Conservation (phyloP, 345 rosid genomes). For the Hevea brasiliensis region DNA sequence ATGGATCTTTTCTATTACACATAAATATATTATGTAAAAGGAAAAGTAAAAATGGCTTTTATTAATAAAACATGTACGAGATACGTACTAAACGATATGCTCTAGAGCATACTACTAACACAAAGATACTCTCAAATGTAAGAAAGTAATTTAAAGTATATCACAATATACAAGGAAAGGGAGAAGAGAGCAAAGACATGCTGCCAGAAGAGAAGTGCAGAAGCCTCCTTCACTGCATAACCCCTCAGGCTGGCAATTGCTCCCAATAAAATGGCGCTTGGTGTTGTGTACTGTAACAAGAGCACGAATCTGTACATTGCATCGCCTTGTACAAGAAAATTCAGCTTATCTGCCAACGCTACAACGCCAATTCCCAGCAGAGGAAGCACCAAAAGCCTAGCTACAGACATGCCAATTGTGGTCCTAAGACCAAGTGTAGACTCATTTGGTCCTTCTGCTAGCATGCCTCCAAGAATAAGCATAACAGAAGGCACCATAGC, state of each 20-base stretch:
- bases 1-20: too few relatives aligned
- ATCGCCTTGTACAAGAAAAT: slow-evolving; percentile 55
- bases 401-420: slow-evolving; percentile 63
- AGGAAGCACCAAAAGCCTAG: slow-evolving; percentile 88
- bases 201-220: slow-evolving; percentile 95
- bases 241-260: slow-evolving; percentile 91
- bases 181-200: slow-evolving; percentile 75
- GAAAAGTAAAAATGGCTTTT: too few relatives aligned
- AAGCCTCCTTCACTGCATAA: slow-evolving; percentile 83
- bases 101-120: too few relatives aligned
- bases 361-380: slow-evolving; percentile 73
- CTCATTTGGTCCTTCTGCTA: slow-evolving; percentile 87
- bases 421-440: slow-evolving; percentile 79
- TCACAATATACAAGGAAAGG: slow-evolving; percentile 68
- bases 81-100: too few relatives aligned
- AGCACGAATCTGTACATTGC: slow-evolving; percentile 79
- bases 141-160: slow-evolving; percentile 65
- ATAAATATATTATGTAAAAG: too few relatives aligned
- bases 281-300: slow-evolving; percentile 82
- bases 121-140: slow-evolving; percentile 33
- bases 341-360: slow-evolving; percentile 49
- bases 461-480: slow-evolving; percentile 94
- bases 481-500: slow-evolving; percentile 97
- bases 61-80: too few relatives aligned
- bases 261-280: slow-evolving; percentile 88